Evolutionary conservation across 768 basidiomycete genomes (phyloP).

Genomic region (Dioszegia crocea): DNA sequence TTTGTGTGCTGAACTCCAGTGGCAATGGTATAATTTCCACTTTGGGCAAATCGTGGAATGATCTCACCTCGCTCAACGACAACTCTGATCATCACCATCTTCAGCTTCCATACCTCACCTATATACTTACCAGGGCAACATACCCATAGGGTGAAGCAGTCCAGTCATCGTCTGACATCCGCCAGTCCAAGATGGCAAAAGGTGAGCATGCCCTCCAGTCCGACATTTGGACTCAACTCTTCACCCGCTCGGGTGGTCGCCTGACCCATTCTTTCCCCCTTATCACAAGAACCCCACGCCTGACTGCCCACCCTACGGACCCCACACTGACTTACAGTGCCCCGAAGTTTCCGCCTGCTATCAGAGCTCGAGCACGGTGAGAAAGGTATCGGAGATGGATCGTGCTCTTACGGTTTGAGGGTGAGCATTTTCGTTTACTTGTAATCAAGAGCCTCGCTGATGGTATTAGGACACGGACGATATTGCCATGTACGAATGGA

Average conservation of each 20-base stretch:
- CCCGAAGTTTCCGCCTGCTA: constrained; percentile 90
- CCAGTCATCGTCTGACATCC: too few species aligned
- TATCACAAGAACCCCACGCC: neutral
- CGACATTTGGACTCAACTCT: neutral
- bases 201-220: constrained; percentile 6
- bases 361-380: constrained; percentile 99
- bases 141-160: neutral
- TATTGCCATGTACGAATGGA: constrained; percentile 97
- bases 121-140: neutral
- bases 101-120: neutral
- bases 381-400: constrained; percentile 98
- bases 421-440: constrained; percentile 25
- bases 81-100: neutral
- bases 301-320: too few species aligned
- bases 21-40: constrained; percentile 4
- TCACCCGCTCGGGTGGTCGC: neutral
- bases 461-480: constrained; percentile 70
- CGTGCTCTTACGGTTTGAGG: constrained; percentile 92
- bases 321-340: constrained; percentile 58
- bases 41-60: constrained; percentile 3
- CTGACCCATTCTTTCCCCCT: neutral
- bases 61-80: neutral
- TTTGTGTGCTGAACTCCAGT: too few species aligned
- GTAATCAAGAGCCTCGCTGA: neutral
- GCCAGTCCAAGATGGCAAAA: constrained; percentile 23